These are phyloP conservation scores for Gymnopilus junonius DNA, from an alignment of 768 basidiomycete species.

Conservation along the genomic window DNA sequence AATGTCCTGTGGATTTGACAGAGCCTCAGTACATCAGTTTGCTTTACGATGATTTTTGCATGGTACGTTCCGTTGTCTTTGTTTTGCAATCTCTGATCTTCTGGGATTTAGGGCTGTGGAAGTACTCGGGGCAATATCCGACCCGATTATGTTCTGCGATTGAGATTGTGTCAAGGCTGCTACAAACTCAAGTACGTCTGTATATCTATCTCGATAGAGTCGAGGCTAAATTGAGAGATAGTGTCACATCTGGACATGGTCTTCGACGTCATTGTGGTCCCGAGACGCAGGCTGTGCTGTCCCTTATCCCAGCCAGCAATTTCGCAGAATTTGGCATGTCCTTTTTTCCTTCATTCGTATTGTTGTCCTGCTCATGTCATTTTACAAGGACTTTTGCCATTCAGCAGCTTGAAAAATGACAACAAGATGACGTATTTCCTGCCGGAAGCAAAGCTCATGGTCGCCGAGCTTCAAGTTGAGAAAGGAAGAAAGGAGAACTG, in stretches of 20 bases:
- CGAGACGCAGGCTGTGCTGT: neutral
- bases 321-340: neutral
- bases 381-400: neutral
- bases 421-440: neutral
- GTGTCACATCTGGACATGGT: neutral
- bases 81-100: neutral
- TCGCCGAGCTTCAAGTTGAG: neutral
- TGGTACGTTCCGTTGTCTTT: conserved; percentile 9
- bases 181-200: neutral
- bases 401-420: neutral
- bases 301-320: neutral
- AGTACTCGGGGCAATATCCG: neutral
- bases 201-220: no score
- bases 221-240: neutral
- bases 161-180: neutral
- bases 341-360: neutral
- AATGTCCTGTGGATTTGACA: conserved; percentile 25
- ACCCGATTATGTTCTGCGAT: neutral
- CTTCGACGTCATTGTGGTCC: neutral
- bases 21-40: conserved; percentile 29
- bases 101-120: neutral
- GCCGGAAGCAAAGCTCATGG: neutral
- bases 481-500: neutral
- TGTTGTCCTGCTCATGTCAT: no score
- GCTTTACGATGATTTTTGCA: conserved; percentile 23